Conservation (phyloP, 192 early-diverging fungal species). For the Linnemannia exigua region DNA sequence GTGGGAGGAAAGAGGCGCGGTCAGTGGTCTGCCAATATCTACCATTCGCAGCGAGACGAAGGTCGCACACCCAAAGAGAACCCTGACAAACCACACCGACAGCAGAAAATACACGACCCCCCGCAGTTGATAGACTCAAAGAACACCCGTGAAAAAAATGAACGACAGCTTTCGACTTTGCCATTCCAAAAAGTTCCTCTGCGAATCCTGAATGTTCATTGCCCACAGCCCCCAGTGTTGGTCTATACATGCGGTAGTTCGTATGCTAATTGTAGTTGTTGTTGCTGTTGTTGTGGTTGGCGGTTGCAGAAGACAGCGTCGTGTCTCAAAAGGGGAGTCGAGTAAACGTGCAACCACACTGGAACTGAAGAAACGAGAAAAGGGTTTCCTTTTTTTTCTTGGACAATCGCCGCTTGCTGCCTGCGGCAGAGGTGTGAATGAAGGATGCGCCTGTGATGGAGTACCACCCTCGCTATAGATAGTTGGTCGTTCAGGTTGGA, state of each 20-base stretch:
- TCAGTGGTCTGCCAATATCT: not conserved
- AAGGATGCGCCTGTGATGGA: not conserved
- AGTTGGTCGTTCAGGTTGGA: not conserved
- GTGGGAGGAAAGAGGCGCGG: not conserved
- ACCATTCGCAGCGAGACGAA: not conserved
- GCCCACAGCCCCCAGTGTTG: not conserved
- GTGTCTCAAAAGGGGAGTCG: not conserved
- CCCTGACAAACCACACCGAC: not conserved
- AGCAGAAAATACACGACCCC: not conserved
- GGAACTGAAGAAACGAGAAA: not conserved
- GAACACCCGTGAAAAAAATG: not conserved
- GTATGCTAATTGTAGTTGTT: not conserved
- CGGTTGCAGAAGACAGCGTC: slow-evolving; percentile 1
- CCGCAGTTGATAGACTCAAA: not conserved
- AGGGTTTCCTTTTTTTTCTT: not conserved
- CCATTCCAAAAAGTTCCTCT: not conserved
- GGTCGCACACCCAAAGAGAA: not conserved
- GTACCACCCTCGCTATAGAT: not conserved
- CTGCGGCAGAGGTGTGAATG: not conserved
- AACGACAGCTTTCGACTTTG: not conserved
- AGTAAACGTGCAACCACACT: slow-evolving; percentile 6
- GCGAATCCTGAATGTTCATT: not conserved
- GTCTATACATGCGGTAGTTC: not conserved
- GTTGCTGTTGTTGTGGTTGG: not conserved
- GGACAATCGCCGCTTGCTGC: not conserved